These are phyloP conservation scores for Hawksworthiomyces lignivorus DNA, from an alignment of 2,329 filamentous ascomycete genomes.

Conservation along the genomic window DNA sequence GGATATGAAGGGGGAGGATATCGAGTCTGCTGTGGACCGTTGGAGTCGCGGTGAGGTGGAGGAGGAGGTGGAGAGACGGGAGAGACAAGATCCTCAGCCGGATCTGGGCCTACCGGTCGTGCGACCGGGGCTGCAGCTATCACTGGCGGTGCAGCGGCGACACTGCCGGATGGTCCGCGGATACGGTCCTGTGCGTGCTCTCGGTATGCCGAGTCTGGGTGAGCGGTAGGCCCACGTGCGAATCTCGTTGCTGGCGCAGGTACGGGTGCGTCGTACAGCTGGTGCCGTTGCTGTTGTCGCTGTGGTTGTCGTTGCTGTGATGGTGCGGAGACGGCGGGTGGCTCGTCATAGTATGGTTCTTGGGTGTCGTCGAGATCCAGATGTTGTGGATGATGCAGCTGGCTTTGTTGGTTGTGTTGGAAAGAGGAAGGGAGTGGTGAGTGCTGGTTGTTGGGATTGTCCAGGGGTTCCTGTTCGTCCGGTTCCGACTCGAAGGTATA, in stretches of 20 bases:
- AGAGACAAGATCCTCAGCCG: constrained; percentile 14
- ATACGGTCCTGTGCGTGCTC: constrained; percentile 9
- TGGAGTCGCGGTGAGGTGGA: constrained; percentile 14
- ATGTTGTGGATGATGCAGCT: constrained; percentile 7
- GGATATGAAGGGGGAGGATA: no score
- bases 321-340: constrained; percentile 1
- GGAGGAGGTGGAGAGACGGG: constrained; percentile 21
- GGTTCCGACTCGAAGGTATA: constrained; percentile 17
- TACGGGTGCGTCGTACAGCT: constrained; percentile 12
- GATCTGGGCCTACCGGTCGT: background rate
- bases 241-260: constrained; percentile 13
- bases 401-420: constrained; percentile 2
- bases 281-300: constrained; percentile 13
- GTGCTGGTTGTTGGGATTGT: constrained; percentile 8
- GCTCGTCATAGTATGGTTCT: constrained; percentile 13
- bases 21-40: no score
- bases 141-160: background rate
- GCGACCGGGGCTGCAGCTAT: background rate
- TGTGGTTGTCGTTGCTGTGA: constrained; percentile 1
- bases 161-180: no score
- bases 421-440: constrained; percentile 1
- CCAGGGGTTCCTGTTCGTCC: constrained; percentile 17
- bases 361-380: constrained; percentile 8
- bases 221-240: constrained; percentile 15
- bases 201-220: constrained; percentile 30